These are phyloP conservation scores for Adiantum capillusveneris DNA, from an alignment of 75 land plant species.

Conservation along the genomic window DNA sequence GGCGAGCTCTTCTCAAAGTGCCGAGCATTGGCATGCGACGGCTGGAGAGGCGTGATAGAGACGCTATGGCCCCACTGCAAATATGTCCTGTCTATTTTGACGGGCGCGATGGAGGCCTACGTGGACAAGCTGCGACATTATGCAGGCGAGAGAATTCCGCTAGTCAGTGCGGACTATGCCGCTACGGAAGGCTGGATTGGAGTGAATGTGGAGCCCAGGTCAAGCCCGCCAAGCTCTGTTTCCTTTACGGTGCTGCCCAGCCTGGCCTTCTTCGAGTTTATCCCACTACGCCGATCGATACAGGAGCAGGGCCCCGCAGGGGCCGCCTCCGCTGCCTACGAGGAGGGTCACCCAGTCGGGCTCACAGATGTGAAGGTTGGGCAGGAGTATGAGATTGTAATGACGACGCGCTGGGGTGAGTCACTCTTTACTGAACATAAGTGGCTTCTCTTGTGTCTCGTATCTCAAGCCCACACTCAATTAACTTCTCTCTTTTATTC, in stretches of 20 bases:
- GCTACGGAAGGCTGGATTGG: conserved; percentile 76
- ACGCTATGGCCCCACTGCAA: conserved; percentile 63
- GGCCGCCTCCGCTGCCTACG: conserved; percentile 3
- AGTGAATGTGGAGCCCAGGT: conserved; percentile 46
- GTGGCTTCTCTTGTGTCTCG: background rate
- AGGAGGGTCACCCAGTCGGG: conserved; percentile 33
- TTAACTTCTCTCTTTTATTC: background rate
- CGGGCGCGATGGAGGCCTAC: conserved; percentile 79
- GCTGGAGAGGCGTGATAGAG: conserved; percentile 61
- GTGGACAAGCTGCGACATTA: conserved; percentile 51
- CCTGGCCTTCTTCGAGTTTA: conserved; percentile 68
- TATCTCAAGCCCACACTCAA: background rate
- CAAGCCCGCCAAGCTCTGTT: conserved; percentile 39
- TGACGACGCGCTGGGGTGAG: conserved; percentile 70
- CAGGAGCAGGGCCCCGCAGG: conserved; percentile 6
- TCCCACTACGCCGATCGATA: conserved; percentile 34
- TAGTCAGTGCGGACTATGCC: conserved; percentile 65
- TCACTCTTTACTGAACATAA: background rate
- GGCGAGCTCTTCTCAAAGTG: conserved; percentile 35
- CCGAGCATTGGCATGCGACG: conserved; percentile 11
- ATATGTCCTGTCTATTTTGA: conserved; percentile 64
- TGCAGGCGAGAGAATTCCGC: conserved; percentile 44
- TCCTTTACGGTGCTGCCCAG: conserved; percentile 62
- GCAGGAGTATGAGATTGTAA: conserved; percentile 70
- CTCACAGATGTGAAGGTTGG: conserved; percentile 69